These are phyloP conservation scores for Xylaria sp. DNA, from an alignment of 2,329 filamentous ascomycete genomes.

Conservation along the genomic window DNA sequence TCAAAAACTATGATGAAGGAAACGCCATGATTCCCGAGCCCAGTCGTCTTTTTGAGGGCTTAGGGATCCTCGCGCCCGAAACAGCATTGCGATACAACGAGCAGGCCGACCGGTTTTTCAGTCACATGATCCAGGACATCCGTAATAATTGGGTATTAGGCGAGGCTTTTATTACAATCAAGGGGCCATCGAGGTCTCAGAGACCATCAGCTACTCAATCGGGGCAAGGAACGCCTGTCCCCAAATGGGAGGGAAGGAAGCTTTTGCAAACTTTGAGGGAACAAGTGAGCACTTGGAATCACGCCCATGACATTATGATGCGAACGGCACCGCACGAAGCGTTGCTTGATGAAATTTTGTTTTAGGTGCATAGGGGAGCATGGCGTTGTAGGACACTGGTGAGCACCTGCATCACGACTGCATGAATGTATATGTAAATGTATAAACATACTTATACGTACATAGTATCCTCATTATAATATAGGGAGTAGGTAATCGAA, in stretches of 20 bases:
- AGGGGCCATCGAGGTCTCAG: slow-evolving; percentile 50
- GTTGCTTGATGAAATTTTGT: slow-evolving; percentile 40
- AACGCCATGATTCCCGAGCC: slow-evolving; percentile 31
- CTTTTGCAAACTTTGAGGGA: slow-evolving; percentile 37
- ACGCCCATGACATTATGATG: slow-evolving; percentile 37
- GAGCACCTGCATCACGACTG: background rate
- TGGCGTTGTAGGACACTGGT: slow-evolving; percentile 13
- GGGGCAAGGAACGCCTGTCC: slow-evolving; percentile 49
- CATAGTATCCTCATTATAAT: too few relatives aligned
- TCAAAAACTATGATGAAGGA: slow-evolving; percentile 21
- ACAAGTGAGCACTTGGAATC: slow-evolving; percentile 44
- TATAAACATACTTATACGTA: background rate
- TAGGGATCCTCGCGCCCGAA: slow-evolving; percentile 21
- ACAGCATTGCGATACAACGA: slow-evolving; percentile 39
- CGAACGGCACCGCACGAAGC: slow-evolving; percentile 24
- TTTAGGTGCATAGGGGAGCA: slow-evolving; percentile 35
- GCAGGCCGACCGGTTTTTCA: slow-evolving; percentile 54
- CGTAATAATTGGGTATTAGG: slow-evolving; percentile 56
- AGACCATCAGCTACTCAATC: slow-evolving; percentile 50
- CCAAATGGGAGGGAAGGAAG: slow-evolving; percentile 35
- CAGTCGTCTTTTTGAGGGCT: slow-evolving; percentile 41
- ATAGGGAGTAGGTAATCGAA: background rate
- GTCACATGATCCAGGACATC: slow-evolving; percentile 58
- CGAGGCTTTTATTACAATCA: slow-evolving; percentile 51
- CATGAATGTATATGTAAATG: background rate